Percentiles rank a stretch among this genome's conserved stretches.
Evolutionary conservation across 441 rosid species (phyloP).

Genomic region (Arabidopsis lyrata): DNA sequence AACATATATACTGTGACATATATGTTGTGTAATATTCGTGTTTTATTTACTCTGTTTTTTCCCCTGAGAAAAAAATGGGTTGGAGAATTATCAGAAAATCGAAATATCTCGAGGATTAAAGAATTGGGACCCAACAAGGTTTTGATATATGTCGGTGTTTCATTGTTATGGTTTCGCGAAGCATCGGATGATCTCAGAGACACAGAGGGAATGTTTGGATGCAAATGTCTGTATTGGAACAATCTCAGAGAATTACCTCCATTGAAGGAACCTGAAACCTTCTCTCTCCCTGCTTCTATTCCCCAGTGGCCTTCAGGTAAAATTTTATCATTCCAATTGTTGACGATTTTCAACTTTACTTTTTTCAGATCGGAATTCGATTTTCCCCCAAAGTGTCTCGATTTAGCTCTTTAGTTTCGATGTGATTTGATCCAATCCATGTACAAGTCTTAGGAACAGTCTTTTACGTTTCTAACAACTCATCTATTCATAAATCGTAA

Average conservation of each 20-base stretch:
- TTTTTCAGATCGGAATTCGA: neutral
- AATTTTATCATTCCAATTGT: neutral
- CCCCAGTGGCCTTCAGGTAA: constrained; percentile 47
- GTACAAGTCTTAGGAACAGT: neutral
- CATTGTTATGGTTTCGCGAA: constrained; percentile 30
- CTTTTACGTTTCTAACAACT: neutral
- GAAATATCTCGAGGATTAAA: constrained; percentile 1
- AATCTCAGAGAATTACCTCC: constrained; percentile 33
- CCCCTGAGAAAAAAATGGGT: too few species aligned
- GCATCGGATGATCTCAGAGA: constrained; percentile 33
- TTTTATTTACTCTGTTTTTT: too few species aligned
- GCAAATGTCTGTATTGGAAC: constrained; percentile 44
- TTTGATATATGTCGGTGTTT: constrained; percentile 28
- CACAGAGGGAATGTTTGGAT: constrained; percentile 39
- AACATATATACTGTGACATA: too few species aligned
- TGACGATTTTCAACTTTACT: neutral
- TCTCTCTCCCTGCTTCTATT: constrained; percentile 42
- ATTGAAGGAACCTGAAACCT: constrained; percentile 35
- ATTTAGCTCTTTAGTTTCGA: neutral
- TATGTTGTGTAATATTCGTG: too few species aligned
- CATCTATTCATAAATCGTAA: neutral
- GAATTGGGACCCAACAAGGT: constrained; percentile 14
- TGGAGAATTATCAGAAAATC: neutral
- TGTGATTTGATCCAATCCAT: neutral
- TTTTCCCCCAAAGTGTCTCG: neutral